Base-by-base conservation (phyloP, 208 protist genomes). In the Wallacemonas sp. region DNA sequence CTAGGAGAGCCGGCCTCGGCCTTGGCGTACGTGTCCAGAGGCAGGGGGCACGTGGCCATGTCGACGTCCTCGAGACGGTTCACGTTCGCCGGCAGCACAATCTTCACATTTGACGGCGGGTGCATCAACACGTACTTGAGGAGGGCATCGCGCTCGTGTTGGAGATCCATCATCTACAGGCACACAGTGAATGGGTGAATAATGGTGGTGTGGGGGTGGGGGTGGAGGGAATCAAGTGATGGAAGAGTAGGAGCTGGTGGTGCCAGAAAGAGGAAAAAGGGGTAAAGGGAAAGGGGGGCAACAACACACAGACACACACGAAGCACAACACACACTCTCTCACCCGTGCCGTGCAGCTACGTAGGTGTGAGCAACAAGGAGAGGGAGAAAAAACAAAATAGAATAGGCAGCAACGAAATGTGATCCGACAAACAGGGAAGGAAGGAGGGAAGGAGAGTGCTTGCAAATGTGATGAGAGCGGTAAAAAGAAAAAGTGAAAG, bases 71-170 rank as follows among this genome's bases (percentile, higher is more conserved):
- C 61, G 15, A 81, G 26, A 6, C 50, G 57, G 6, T 45, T 39
- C 29, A 55, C 36, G 17, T 66, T 67, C 4, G 37, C 32, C 13
- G 81, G 81, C 24, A 87, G 62, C 45, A 57, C 33, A 24, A 91
- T 59, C 2, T 22, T 66, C 8, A 91, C 78, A 44, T 85, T 78
- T 10, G 66, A 33, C 13, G 85, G 84, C 1, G 78, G 80, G 48
- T 88, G 79, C 30, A 52, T 61, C 46, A 91, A 72, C 4, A 46
- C 71, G 57, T 91, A 87, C 17, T 70, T 63, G n/a, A 91, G 72
- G 26, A 91, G 63, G 41, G 29, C 71, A 36, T 91, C 68, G 13
- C 78, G 73, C 64, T 88, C 79, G 15, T 4, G 24, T 50, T 77
- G 70, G 3, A 71, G 38, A 38, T 73, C 65, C 32, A 77, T 46